Conservation (phyloP, 169 alveolate genomes). For the Eimeria tenella region DNA sequence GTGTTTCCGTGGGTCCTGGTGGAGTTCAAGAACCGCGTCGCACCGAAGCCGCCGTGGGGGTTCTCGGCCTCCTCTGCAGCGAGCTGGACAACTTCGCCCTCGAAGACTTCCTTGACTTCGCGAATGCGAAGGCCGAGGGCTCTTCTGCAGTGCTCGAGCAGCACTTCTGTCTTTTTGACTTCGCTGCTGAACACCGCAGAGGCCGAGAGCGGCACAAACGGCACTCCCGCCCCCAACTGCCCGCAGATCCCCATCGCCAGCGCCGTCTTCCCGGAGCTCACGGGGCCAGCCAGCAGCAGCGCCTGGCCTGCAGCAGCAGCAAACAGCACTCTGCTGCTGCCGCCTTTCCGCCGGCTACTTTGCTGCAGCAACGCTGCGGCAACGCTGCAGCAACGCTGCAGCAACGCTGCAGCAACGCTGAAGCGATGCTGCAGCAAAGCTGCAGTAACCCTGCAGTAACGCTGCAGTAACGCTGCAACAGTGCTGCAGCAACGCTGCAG, state of each 20-base stretch:
- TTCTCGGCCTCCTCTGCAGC: constrained; percentile 93
- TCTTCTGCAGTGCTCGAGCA: constrained; percentile 99
- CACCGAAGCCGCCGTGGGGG: constrained; percentile 88
- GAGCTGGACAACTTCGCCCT: constrained; percentile 98
- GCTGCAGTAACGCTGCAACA: too few relatives aligned
- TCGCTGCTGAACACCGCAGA: constrained; percentile 98
- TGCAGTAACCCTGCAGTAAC: too few relatives aligned
- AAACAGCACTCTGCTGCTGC: neutral
- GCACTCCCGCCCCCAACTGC: constrained; percentile 99
- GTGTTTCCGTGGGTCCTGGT: too few relatives aligned
- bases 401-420: neutral
- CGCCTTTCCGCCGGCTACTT: too few relatives aligned
- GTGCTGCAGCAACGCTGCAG: too few relatives aligned
- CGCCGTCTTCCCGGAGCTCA: constrained; percentile 99
- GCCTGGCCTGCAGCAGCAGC: constrained; percentile 94
- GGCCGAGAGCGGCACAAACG: constrained; percentile 99
- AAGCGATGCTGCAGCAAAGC: too few relatives aligned
- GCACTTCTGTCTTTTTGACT: constrained; percentile 98
- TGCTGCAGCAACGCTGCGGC: neutral
- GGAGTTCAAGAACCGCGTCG: too few relatives aligned
- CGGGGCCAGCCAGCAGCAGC: constrained; percentile 89
- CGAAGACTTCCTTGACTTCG: constrained; percentile 99
- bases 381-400: neutral
- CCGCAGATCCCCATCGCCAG: constrained; percentile 98
- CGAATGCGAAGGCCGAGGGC: constrained; percentile 98